Evolutionary conservation across 2,329 filamentous ascomycete genomes (phyloP), one percentile per base, ranked within the genome.

Genomic region (Lizonia empirigonia): DNA sequence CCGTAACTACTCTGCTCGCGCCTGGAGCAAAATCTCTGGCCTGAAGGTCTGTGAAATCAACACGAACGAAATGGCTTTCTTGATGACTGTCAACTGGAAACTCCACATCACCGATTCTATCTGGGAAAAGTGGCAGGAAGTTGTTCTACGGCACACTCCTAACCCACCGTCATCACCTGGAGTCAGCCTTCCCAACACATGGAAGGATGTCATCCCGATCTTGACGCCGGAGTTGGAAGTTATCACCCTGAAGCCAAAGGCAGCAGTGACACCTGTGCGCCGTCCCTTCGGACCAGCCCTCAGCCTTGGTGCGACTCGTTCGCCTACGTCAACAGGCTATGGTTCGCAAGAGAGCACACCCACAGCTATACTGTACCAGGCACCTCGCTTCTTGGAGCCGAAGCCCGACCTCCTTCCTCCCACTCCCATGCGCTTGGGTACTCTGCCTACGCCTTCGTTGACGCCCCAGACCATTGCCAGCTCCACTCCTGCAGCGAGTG

Each of bases 21-120:
- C 94, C 33, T 99, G 94, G 94, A 97, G 93, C 75, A 97, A 96
- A 80, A 99, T 99, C 64, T 97, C 94, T 15, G 94, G 94, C n/a
- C 80, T 99, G 50, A 91, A 90, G 71, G 92, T 91, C 3, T 80
- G 84, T 49, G 94, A 99, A 76, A 97, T 99, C 75, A 97, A 97
- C 76, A 88, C 91, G 69, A 97, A 97, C 73, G 94, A 99, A 77
- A 88, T 95, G 73, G 86, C 90, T 15, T 99, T 97, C 72, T 82
- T 99, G 37, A 78, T 88, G 55, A 90, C 92, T 36, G 90, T 99
- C 56, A 87, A 91, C 73, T 99, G 93, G 92, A 90, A 91, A 67
- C 84, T 99, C 23, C 94, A 99, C 73, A 93, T 99, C 58, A 88
- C 91, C 0, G 91, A 97, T 61, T 82, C 87, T 3, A 83, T 90